Evolutionary conservation across 2,329 filamentous ascomycete species (phyloP), one percentile per base, ranked within the genome.

Genomic region (Leptoxyphium fumago): DNA sequence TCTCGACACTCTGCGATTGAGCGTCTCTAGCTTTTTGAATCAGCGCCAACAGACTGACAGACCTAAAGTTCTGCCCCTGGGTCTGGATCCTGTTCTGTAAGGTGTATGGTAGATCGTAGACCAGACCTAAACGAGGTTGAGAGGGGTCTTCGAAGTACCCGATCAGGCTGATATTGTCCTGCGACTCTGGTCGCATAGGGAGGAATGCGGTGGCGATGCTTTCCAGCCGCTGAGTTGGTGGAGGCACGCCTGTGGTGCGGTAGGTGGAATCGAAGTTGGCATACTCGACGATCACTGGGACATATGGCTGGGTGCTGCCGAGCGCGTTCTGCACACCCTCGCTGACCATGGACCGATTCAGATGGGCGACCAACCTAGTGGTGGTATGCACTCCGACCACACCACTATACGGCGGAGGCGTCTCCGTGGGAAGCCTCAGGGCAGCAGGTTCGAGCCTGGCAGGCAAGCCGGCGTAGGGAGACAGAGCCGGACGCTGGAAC

Each of bases 111-210:
- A 88, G 75, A 41, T 82, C 78, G 54, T 85, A 89, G 10, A 89
- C 73, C 10, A 89, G 68, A 5, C 83, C 84, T 43, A 86, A 75
- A 9, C 84, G 73, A 1, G 68, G 66, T 44, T 83, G 78, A 43
- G 75, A 73, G 43, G 81, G 70, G 53, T 88, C 83, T 57, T 88
- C 82, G 53, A 85, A 86, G 55, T 85, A 88, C 55, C 49, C 83
- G 69, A 57, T 61, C 53, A 73, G 78, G 69, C 72, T 82, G 13
- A 78, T 71, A 18, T 64, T 67, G 2, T 50, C 52, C 40, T 58
- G 56, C 15, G 55, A 56, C 17, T 59, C 57, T 13, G 57, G 43
- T 38, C 58, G 52, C 56, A 59, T 59, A 2, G 57, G 57, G 44
- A 54, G 52, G 10, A 59, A 50, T 30, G 51, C 51, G 3, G 44